These are phyloP conservation scores for Russula dissimulans DNA, from an alignment of 768 basidiomycete species.

Conservation along the genomic window DNA sequence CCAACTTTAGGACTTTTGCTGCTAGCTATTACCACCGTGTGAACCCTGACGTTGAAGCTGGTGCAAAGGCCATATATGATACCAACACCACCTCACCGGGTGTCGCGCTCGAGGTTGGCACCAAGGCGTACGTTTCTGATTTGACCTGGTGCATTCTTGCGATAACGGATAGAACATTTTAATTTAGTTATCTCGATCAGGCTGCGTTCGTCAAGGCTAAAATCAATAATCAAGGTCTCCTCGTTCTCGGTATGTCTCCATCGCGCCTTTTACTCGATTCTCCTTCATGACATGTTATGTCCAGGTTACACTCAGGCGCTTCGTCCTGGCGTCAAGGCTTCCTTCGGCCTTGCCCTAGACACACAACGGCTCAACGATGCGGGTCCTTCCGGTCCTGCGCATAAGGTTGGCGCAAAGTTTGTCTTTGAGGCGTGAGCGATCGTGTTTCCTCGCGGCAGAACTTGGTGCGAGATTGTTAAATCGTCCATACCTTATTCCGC, in stretches of 20 bases:
- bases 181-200: slow-evolving; percentile 63
- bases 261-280: not conserved
- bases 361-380: slow-evolving; percentile 82
- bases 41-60: slow-evolving; percentile 83
- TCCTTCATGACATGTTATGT: slow-evolving; percentile 14
- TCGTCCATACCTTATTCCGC: slow-evolving; percentile 12
- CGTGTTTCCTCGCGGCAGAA: not conserved
- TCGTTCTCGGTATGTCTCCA: slow-evolving; percentile 58
- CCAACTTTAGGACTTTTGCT: slow-evolving; percentile 88
- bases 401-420: slow-evolving; percentile 42
- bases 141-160: not conserved
- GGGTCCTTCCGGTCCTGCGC: slow-evolving; percentile 48
- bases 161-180: not conserved
- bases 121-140: slow-evolving; percentile 69
- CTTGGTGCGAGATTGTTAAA: slow-evolving; percentile 1
- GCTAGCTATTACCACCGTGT: slow-evolving; percentile 99
- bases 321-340: slow-evolving; percentile 85
- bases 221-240: slow-evolving; percentile 93
- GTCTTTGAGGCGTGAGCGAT: slow-evolving; percentile 19
- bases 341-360: slow-evolving; percentile 93
- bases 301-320: slow-evolving; percentile 86
- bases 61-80: slow-evolving; percentile 95
- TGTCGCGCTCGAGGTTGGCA: slow-evolving; percentile 89
- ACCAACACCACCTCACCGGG: slow-evolving; percentile 79
- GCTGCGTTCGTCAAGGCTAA: slow-evolving; percentile 96